Evolutionary conservation across 176 grass and related monocot genomes (phyloP), one percentile per base, ranked within the genome.

Genomic region (Aegilops bicornis): DNA sequence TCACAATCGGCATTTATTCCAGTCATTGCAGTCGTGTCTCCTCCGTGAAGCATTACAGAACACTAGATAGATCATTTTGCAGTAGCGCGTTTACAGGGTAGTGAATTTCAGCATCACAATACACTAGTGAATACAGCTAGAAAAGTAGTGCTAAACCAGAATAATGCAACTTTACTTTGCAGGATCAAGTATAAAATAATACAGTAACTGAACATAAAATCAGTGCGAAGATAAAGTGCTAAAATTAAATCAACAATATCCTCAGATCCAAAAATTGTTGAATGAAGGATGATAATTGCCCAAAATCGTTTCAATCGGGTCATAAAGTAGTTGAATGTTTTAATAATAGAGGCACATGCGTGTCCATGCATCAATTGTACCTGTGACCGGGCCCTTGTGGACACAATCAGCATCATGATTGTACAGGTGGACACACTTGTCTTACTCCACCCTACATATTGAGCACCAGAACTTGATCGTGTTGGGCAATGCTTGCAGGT

Each of bases 331-430:
- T 80, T 63, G 61, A 54, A 22, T 24, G 64, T 50, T 86, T 80
- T 72, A 47, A 80, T 80, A 43, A 12, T 63, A 32, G 67, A 73
- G 24, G 67, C 67, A 86, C 85, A 86, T 86, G 85, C 77, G 64
- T 19, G 77, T 79, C 66, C 77, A 80, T 19, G 22, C 67, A 64
- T 80, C 39, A 87, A 87, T 80, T 45, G 63, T 80, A 62, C 36
- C 59, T 48, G 56, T 30, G 36, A 16, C 61, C 11, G 9, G 77
- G 54, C 25, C 77, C 39, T 69, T 73, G 47, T 72, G 12, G 19
- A 80, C 25, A 72, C 76, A 52, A 79, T 80, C 77, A 80, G 67
- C 77, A 80, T 50, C 85, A 87, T 64, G 16, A 48, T 15, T 73
- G 13, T 79, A 73, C 71, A 80, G 47, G 68, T 64, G 69, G 50